Base-by-base conservation (phyloP, 768 basidiomycete species). In the Tricholoma terreum region DNA sequence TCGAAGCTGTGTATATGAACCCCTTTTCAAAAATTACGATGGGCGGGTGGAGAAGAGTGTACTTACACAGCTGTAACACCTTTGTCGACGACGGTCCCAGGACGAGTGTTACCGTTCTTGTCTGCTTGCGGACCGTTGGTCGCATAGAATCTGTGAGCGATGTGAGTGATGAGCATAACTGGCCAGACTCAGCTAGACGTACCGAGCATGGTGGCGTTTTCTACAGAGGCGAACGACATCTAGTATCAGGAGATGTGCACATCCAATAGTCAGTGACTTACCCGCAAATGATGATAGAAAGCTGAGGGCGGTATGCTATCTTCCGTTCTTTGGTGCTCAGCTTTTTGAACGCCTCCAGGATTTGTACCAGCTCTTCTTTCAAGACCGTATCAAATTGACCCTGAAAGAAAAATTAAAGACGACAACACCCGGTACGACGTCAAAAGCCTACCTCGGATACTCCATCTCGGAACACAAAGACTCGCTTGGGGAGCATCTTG, bases 231-330 rank as follows among this genome's bases (percentile, higher is more conserved):
- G 15, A 24, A 22, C 3, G 15, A 6, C 30, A 48, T n/a, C n/a
- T n/a, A 30, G 2, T 2, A 48, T 8, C 7, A 10, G 46, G 7
- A 30, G 24, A 14, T 15, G n/a, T 3, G 8, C 30, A 2, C n/a
- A 48, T 30, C 15, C 12, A 21, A 48, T 3, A n/a, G 24, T 15
- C 14, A 30, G 11, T 19, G 4, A 65, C 73, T 52, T 56, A 76
- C 66, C 91, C 91, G 63, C 92, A 94, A 38, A 93, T 85, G 57
- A 89, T 71, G 63, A 93, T 89, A 1, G 88, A 84, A 35, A 94
- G 63, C 45, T 68, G 65, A 0, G 92, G 92, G 21, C 74, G 71
- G 65, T 91, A 92, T 0, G 75, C 63, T 8, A 69, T 70, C 33
- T 73, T 72, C 8, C 77, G 73, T 1, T 70, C 69, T 15, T 71